Conservation (phyloP, 2,329 filamentous ascomycete genomes). For the Clonostachys solani region DNA sequence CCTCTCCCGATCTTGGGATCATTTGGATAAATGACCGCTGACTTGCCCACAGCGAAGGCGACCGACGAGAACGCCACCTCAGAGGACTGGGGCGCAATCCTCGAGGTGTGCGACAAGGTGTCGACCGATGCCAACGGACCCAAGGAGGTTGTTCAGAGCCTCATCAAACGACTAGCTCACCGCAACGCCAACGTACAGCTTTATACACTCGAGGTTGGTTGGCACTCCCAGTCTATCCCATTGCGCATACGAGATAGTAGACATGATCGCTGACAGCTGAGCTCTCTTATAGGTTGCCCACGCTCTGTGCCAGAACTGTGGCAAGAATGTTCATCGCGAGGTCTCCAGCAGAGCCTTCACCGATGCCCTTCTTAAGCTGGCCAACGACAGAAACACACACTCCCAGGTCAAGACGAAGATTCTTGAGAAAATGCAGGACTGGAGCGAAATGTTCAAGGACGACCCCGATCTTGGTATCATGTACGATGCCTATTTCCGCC, state of each 20-base stretch:
- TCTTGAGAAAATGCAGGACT: constrained; percentile 91
- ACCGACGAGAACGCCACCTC: constrained; percentile 97
- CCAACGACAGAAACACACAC: constrained; percentile 92
- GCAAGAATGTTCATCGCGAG: constrained; percentile 80
- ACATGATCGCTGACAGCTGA: too few species aligned
- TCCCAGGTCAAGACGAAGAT: constrained; percentile 97
- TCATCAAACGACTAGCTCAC: constrained; percentile 90
- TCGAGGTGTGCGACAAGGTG: constrained; percentile 60
- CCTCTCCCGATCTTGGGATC: constrained; percentile 7
- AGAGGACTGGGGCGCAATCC: constrained; percentile 65
- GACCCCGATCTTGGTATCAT: constrained; percentile 95
- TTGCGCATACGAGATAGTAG: too few species aligned
- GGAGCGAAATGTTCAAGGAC: constrained; percentile 88
- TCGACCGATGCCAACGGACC: constrained; percentile 51
- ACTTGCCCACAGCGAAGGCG: constrained; percentile 53
- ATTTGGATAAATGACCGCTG: neutral
- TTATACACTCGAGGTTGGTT: constrained; percentile 77
- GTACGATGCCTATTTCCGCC: constrained; percentile 86
- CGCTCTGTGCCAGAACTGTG: constrained; percentile 88
- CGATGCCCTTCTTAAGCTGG: constrained; percentile 84
- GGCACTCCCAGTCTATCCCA: constrained; percentile 1
- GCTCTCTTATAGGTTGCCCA: constrained; percentile 65
- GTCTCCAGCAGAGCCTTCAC: constrained; percentile 90
- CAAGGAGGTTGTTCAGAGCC: constrained; percentile 81
- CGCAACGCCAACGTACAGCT: constrained; percentile 95